Conservation (phyloP, 768 basidiomycete species). For the Pleurotus platypus region DNA sequence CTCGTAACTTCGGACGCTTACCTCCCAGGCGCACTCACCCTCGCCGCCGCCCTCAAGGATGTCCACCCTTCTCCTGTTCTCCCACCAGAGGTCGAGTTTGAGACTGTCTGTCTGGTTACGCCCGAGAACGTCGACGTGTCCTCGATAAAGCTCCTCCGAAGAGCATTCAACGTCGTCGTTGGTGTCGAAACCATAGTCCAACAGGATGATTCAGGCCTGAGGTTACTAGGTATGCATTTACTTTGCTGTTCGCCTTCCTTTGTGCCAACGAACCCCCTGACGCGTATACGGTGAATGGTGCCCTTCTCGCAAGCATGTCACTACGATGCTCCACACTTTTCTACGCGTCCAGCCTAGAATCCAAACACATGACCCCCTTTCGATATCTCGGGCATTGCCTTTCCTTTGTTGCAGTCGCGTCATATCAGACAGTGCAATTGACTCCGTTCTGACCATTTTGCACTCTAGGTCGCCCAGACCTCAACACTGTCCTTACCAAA, state of each 20-base stretch:
- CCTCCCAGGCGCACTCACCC: slow-evolving; percentile 87
- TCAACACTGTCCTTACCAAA: slow-evolving; percentile 92
- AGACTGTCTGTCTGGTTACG: slow-evolving; percentile 88
- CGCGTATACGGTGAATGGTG: too few relatives aligned
- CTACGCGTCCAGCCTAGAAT: slow-evolving; percentile 9
- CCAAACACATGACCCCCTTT: neutral
- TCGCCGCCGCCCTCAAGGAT: slow-evolving; percentile 82
- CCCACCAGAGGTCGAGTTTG: slow-evolving; percentile 59
- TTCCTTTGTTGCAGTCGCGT: neutral
- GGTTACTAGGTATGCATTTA: slow-evolving; percentile 72
- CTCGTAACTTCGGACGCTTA: slow-evolving; percentile 91
- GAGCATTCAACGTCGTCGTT: slow-evolving; percentile 79
- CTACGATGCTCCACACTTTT: slow-evolving; percentile 6
- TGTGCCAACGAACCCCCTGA: too few relatives aligned
- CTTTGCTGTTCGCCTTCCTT: neutral
- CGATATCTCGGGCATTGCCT: neutral
- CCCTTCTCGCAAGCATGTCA: neutral
- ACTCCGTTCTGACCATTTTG: slow-evolving; percentile 8
- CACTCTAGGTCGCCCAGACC: slow-evolving; percentile 83
- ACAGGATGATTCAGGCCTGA: slow-evolving; percentile 60
- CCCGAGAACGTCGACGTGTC: slow-evolving; percentile 89
- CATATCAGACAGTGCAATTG: neutral
- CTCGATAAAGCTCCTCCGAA: slow-evolving; percentile 74
- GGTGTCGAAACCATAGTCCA: slow-evolving; percentile 89
- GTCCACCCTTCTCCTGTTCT: slow-evolving; percentile 51